Percentiles rank a stretch among this genome's conserved stretches.
phyloP scores from a whole-genome alignment of 495 filamentous ascomycete species.

The Cercophora newfieldiana region DNA sequence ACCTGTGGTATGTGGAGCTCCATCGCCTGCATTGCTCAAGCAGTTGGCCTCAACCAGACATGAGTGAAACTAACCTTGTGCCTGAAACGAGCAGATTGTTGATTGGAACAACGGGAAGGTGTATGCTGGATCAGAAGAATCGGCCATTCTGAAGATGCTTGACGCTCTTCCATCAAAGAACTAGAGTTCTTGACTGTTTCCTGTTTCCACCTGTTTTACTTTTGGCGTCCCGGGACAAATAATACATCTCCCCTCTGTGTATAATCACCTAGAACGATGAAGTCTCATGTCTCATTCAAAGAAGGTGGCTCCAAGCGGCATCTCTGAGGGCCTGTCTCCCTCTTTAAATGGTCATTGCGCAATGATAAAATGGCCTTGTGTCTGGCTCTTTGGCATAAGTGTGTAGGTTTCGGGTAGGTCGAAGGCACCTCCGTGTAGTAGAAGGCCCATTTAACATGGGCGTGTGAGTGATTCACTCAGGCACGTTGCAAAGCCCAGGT shows the following conservation, averaged over 20 bases:
- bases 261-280: neutral
- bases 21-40: neutral
- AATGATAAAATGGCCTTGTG: neutral
- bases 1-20: constrained; percentile 63
- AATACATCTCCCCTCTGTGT: constrained; percentile 16
- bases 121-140: constrained; percentile 72
- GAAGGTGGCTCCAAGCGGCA: constrained; percentile 10
- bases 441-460: neutral
- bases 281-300: neutral
- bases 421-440: neutral
- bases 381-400: neutral
- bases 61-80: constrained; percentile 16
- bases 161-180: constrained; percentile 55
- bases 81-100: constrained; percentile 59
- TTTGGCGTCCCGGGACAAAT: neutral
- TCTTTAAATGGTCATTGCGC: neutral
- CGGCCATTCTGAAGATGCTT: constrained; percentile 80
- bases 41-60: neutral
- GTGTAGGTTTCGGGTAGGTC: neutral
- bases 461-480: neutral
- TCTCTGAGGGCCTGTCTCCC: neutral
- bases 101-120: constrained; percentile 93
- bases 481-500: neutral
- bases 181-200: constrained; percentile 17
- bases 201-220: constrained; percentile 1